A percentile compares a stretch with the other conserved stretches of the same genome.
Conservation (phyloP, 2,329 filamentous ascomycete genomes). For the Hypoxylon sp. region DNA sequence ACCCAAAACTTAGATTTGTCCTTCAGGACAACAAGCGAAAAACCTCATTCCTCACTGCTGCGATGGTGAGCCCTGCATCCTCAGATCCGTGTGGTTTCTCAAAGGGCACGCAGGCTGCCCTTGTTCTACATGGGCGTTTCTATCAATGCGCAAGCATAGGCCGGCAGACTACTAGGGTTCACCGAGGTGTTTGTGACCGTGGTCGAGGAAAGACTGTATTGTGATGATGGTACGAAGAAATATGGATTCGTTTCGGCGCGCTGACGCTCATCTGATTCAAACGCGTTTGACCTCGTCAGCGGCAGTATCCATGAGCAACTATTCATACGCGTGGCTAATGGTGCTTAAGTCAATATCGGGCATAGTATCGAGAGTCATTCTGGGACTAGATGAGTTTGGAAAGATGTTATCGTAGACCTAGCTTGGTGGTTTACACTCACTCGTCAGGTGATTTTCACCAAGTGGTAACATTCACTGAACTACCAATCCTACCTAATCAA, state of each 20-base stretch:
- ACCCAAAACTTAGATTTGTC: not conserved
- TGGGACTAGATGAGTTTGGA: too few relatives aligned
- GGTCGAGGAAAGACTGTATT: not conserved
- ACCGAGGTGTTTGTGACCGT: not conserved
- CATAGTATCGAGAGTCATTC: too few relatives aligned
- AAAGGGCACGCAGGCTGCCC: not conserved
- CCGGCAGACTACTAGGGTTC: not conserved
- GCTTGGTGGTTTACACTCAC: not conserved
- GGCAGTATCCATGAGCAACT: not conserved
- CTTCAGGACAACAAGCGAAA: not conserved
- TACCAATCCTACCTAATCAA: too few relatives aligned
- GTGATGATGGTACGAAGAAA: slow-evolving; percentile 14
- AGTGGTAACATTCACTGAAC: too few relatives aligned
- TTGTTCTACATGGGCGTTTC: not conserved
- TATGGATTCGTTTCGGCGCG: not conserved
- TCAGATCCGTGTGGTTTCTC: not conserved
- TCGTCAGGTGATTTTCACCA: not conserved
- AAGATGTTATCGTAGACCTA: not conserved
- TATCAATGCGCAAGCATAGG: slow-evolving; percentile 5
- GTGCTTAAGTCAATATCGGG: not conserved
- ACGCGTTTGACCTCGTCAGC: not conserved
- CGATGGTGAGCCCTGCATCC: not conserved
- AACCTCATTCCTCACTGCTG: slow-evolving; percentile 9
- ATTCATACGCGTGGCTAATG: not conserved
- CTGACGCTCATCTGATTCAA: slow-evolving; percentile 3